Percentiles rank a stretch among this genome's conserved stretches.
Evolutionary conservation across 768 basidiomycete genomes (phyloP).

Genomic region (Panellus pusillus): DNA sequence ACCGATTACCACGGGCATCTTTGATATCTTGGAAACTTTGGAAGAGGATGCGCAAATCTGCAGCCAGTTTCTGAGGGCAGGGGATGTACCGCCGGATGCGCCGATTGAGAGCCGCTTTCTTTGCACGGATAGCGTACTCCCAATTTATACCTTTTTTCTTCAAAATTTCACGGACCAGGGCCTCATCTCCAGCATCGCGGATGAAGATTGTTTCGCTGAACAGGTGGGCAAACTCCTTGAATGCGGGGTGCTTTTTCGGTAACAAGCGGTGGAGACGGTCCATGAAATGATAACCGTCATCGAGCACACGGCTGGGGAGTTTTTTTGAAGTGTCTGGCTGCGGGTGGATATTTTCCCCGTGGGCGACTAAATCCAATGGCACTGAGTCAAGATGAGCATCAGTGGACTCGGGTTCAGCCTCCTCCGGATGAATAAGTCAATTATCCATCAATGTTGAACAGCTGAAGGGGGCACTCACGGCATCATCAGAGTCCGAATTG

Average conservation of each 20-base stretch:
- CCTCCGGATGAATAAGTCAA: too few species aligned
- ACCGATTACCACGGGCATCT: background rate
- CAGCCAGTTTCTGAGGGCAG: background rate
- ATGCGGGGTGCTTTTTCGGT: conserved; percentile 12
- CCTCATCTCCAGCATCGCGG: conserved; percentile 10
- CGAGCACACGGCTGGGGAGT: conserved; percentile 6
- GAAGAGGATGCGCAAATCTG: background rate
- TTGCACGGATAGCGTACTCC: conserved; percentile 6
- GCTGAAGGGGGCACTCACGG: too few species aligned
- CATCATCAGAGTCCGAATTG: too few species aligned
- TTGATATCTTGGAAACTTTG: background rate
- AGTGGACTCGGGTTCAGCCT: too few species aligned
- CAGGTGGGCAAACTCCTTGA: conserved; percentile 10
- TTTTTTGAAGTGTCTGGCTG: background rate
- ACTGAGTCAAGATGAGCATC: too few species aligned
- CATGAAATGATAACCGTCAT: conserved; percentile 13
- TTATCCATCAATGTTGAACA: too few species aligned
- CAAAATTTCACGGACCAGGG: conserved; percentile 4
- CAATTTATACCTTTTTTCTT: conserved; percentile 6
- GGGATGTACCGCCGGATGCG: conserved; percentile 10
- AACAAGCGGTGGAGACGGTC: conserved; percentile 3
- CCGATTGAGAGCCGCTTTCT: conserved; percentile 4
- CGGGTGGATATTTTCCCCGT: too few species aligned
- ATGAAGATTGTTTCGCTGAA: conserved; percentile 12
- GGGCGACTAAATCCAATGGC: too few species aligned